Base-by-base conservation (phyloP, 83 land plant species). In the Picea abies region DNA sequence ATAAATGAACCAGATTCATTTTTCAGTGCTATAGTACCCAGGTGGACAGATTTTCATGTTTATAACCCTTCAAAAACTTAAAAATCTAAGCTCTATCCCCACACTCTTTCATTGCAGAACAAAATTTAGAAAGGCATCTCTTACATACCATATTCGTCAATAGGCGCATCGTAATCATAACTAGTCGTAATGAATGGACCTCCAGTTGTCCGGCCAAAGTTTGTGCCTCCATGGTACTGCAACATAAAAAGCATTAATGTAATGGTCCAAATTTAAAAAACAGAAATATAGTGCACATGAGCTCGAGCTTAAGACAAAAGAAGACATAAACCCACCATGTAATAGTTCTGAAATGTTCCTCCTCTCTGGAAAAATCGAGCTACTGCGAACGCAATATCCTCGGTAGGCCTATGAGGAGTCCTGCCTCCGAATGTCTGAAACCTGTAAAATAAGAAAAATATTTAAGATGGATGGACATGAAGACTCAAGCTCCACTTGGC, bases 211-310 rank as follows among this genome's bases (percentile, higher is more conserved):
- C 94, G 88, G 60, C 96, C 96, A 86, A 95, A 94, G 29, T 94
- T 94, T 12, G 96, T 94, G 65, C 96, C 96, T 52, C 96, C 96
- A 80, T 92, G 94, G 60, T 92, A 94, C 98, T 94, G 79, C 44
- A 80, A 56, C 22, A 52, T 15, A 80, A 11, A 19, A 35, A 20
- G 0, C 47, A 39, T 35, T 61, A 35, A 62, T 47, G 67, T 69
- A 47, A 49, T 10, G 56, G 56, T 49, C 10, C 12, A 49, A 9
- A 49, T 49, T 49, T 49, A 1, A 49, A 52, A 10, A 52, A 52
- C 56, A 52, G 10, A 52, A 52, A 52, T 52, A 11, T 52, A 11
- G 3, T 10, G 56, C 56, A 52, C 12, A 52, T 52, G 56, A 52
- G 3, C 12, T 52, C 10, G 12, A 52, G 56, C 3, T 52, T 0